Conservation (phyloP, 192 early-diverging fungal genomes). For the Thamnidium elegans region DNA sequence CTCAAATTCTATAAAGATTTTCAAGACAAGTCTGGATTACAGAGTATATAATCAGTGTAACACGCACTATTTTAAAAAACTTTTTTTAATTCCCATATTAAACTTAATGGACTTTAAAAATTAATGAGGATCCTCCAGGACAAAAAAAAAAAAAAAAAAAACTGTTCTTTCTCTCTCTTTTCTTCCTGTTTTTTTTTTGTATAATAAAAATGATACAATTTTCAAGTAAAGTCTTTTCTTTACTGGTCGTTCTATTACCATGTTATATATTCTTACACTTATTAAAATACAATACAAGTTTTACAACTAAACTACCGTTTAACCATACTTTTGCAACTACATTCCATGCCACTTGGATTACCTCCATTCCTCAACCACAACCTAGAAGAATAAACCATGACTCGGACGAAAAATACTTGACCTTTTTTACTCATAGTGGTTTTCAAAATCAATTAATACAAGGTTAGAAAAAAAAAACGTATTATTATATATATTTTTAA, state of each 20-base stretch:
- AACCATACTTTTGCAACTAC: neutral
- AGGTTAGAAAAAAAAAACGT: conserved; percentile 10
- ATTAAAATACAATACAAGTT: neutral
- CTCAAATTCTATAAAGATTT: conserved; percentile 85
- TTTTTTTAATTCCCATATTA: too few relatives aligned
- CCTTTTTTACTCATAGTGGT: conserved; percentile 51
- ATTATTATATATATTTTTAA: neutral
- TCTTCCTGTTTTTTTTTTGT: conserved; percentile 4
- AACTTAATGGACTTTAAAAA: neutral
- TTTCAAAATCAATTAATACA: conserved; percentile 50
- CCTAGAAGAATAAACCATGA: neutral
- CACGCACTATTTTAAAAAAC: neutral
- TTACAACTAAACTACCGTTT: neutral
- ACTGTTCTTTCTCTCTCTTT: neutral
- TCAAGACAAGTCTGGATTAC: conserved; percentile 47
- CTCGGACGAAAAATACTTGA: conserved; percentile 42
- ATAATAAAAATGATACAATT: conserved; percentile 1
- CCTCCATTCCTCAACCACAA: conserved; percentile 34
- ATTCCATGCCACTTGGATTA: conserved; percentile 43
- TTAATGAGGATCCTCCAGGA: too few relatives aligned
- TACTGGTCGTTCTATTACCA: neutral
- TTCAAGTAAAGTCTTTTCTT: neutral
- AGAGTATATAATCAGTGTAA: conserved; percentile 40
- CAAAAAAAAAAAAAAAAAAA: neutral
- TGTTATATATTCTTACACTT: neutral